A percentile compares a stretch with the other conserved stretches of the same genome.
Evolutionary conservation across 2,329 filamentous ascomycete genomes (phyloP).

Genomic region (Mollisiaceae sp.): DNA sequence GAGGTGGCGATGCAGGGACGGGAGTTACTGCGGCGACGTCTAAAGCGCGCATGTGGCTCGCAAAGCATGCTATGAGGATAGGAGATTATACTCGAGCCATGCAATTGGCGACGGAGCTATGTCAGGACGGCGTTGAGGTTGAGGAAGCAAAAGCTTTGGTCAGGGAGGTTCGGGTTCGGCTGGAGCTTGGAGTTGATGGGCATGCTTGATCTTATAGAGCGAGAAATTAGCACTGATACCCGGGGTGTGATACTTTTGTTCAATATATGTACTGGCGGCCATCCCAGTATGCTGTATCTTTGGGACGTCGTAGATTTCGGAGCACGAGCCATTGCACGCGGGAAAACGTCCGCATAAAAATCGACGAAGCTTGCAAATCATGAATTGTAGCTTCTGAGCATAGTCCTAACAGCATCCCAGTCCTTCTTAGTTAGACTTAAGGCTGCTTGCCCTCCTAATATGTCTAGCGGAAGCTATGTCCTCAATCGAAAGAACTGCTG

Average conservation of each 20-base stretch:
- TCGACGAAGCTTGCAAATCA: no score
- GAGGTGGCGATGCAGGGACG: slow-evolving; percentile 58
- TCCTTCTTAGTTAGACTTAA: neutral
- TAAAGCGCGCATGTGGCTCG: slow-evolving; percentile 93
- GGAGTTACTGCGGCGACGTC: slow-evolving; percentile 92
- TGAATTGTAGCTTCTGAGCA: no score
- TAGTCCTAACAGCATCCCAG: neutral
- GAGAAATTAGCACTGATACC: slow-evolving; percentile 5
- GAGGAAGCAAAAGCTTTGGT: slow-evolving; percentile 96
- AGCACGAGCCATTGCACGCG: no score
- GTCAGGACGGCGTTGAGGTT: slow-evolving; percentile 93
- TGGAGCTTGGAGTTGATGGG: slow-evolving; percentile 45
- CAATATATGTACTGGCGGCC: neutral
- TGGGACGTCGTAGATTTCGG: no score
- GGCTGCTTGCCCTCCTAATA: neutral
- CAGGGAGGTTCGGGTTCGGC: slow-evolving; percentile 79
- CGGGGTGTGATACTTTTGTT: neutral
- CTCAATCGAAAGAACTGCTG: neutral
- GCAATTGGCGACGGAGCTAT: slow-evolving; percentile 85
- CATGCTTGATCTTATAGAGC: slow-evolving; percentile 2
- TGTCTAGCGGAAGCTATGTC: neutral
- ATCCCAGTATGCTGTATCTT: neutral
- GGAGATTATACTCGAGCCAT: slow-evolving; percentile 79
- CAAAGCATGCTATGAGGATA: slow-evolving; percentile 76
- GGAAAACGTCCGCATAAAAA: no score